Evolutionary conservation across 495 filamentous ascomycete species (phyloP).

Genomic region (Amniculicola lignicola): DNA sequence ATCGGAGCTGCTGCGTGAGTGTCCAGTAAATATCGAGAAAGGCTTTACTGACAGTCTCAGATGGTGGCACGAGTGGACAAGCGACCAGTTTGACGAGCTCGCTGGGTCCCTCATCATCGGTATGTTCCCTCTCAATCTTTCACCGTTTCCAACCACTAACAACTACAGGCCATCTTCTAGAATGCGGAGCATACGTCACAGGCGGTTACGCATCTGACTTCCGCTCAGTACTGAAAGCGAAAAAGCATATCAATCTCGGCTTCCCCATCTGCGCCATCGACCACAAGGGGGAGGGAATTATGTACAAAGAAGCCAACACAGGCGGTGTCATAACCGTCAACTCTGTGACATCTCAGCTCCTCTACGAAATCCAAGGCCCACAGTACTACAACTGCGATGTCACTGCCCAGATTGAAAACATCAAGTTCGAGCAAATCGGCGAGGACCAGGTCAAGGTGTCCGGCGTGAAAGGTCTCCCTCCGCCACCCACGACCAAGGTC

Average conservation of each 20-base stretch:
- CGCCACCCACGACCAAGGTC: constrained; percentile 34
- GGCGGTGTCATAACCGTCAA: constrained; percentile 27
- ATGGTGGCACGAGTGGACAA: constrained; percentile 32
- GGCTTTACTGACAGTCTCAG: not conserved
- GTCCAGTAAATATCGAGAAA: not conserved
- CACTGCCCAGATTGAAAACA: constrained; percentile 25
- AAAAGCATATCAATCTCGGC: constrained; percentile 26
- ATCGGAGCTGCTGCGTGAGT: constrained; percentile 32
- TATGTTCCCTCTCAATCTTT: not conserved
- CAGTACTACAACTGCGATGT: constrained; percentile 37
- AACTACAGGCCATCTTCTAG: constrained; percentile 27
- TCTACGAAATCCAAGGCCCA: constrained; percentile 37
- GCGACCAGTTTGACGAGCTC: constrained; percentile 30
- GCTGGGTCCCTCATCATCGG: constrained; percentile 30
- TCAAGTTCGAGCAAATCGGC: constrained; percentile 31
- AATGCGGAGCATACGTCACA: constrained; percentile 32
- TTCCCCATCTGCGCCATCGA: constrained; percentile 36
- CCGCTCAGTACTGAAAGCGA: constrained; percentile 2
- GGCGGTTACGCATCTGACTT: constrained; percentile 31
- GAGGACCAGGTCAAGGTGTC: constrained; percentile 28
- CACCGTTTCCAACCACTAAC: not conserved
- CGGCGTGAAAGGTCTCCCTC: constrained; percentile 28
- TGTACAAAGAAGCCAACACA: constrained; percentile 29
- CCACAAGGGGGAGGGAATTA: constrained; percentile 22
- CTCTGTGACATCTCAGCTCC: constrained; percentile 27